Percentiles rank a stretch among this genome's conserved stretches.
These are phyloP conservation scores for Geotrichum cucujoidarum DNA, from an alignment of 1,139 yeast species.

Conservation along the genomic window DNA sequence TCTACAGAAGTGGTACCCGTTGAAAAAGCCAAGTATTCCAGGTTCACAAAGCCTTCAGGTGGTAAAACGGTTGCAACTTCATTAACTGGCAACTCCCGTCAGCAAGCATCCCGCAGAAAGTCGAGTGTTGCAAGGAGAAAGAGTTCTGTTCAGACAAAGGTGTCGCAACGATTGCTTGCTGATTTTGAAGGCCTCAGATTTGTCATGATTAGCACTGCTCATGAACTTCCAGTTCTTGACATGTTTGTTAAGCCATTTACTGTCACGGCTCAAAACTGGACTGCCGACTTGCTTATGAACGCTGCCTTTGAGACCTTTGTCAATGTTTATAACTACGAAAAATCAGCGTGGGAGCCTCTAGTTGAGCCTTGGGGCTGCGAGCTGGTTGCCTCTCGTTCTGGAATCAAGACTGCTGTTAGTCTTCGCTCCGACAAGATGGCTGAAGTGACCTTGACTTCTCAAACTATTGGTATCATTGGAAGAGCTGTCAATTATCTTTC, in stretches of 20 bases:
- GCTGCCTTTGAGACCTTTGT: constrained; percentile 62
- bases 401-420: constrained; percentile 21
- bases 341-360: constrained; percentile 95
- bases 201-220: constrained; percentile 86
- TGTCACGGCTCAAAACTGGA: constrained; percentile 77
- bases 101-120: background rate
- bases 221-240: constrained; percentile 88
- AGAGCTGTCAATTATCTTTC: constrained; percentile 60
- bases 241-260: constrained; percentile 71
- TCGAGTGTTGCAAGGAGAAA: background rate
- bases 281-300: constrained; percentile 64
- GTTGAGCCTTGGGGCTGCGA: constrained; percentile 84
- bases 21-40: constrained; percentile 21
- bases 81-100: constrained; percentile 5
- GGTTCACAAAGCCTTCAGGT: constrained; percentile 20
- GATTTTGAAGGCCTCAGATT: constrained; percentile 77
- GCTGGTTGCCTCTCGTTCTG: constrained; percentile 54
- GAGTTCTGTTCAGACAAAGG: constrained; percentile 31
- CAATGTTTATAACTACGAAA: constrained; percentile 82
- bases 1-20: background rate
- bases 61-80: constrained; percentile 3
- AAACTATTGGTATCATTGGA: constrained; percentile 44
- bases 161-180: constrained; percentile 66
- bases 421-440: constrained; percentile 63
- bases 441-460: constrained; percentile 74